Conservation (phyloP, 805 yeast species). For the Metschnikowia lochheadii region DNA sequence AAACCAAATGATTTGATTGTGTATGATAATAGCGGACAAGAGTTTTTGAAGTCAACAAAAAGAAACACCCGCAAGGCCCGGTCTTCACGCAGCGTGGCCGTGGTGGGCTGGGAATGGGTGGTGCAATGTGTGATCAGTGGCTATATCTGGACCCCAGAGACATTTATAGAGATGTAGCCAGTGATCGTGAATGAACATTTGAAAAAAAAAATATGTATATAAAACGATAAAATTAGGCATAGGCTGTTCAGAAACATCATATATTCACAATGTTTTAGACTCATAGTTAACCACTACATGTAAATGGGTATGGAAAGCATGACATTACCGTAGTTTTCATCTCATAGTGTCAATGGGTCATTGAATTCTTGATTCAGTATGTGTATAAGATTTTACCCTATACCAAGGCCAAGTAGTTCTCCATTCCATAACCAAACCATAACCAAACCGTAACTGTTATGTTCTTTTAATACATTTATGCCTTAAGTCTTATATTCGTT, state of each 20-base stretch:
- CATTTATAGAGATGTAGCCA: slow-evolving; percentile 5
- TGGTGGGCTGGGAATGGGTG: slow-evolving; percentile 63
- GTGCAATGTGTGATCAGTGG: slow-evolving; percentile 55
- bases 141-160: slow-evolving; percentile 27
- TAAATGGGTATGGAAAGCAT: too few species aligned
- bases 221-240: too few species aligned
- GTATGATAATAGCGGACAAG: slow-evolving; percentile 25
- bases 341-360: slow-evolving; percentile 52
- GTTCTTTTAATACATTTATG: too few species aligned
- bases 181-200: background rate
- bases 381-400: slow-evolving; percentile 72
- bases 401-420: slow-evolving; percentile 26
- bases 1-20: slow-evolving; percentile 15
- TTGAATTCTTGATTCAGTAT: slow-evolving; percentile 85
- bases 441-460: too few species aligned
- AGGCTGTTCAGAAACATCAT: too few species aligned
- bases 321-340: too few species aligned
- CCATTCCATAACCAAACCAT: too few species aligned
- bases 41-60: slow-evolving; percentile 5
- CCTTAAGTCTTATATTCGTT: too few species aligned
- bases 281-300: too few species aligned
- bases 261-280: too few species aligned
- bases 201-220: too few species aligned
- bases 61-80: background rate
- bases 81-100: slow-evolving; percentile 13